phyloP scores from a whole-genome alignment of 164 flowering plant genomes.

The Vitis cinerea region DNA sequence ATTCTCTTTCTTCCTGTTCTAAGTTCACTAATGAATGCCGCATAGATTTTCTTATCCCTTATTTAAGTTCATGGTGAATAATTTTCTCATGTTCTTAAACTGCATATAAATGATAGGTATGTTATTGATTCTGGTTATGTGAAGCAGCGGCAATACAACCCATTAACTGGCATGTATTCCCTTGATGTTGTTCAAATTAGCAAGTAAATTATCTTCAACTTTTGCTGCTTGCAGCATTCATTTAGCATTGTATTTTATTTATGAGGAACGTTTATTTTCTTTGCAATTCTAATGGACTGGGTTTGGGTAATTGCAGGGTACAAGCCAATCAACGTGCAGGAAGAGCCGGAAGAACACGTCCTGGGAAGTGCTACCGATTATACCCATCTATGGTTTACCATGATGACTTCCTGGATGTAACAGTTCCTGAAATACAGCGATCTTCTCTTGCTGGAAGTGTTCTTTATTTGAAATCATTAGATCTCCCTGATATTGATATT shows the following conservation, averaged over 20 bases:
- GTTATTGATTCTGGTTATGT: constrained; percentile 97
- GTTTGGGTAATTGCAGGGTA: constrained; percentile 49
- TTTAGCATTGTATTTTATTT: not conserved
- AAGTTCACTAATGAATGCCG: not conserved
- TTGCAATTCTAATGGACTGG: not conserved
- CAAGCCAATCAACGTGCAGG: constrained; percentile 99
- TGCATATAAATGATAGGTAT: constrained; percentile 47
- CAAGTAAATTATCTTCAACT: constrained; percentile 45
- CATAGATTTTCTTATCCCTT: not conserved
- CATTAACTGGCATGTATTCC: constrained; percentile 94
- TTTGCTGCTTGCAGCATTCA: not conserved
- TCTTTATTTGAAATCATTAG: constrained; percentile 90
- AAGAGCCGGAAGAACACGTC: constrained; percentile 95
- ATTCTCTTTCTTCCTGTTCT: not conserved
- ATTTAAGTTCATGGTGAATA: not conserved
- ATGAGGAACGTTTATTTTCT: not conserved
- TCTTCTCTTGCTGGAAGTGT: constrained; percentile 96
- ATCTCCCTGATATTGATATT: constrained; percentile 86
- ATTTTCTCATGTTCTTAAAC: not conserved
- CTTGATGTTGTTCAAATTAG: constrained; percentile 93
- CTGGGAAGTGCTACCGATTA: constrained; percentile 94
- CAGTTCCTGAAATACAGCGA: constrained; percentile 92
- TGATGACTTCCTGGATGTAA: constrained; percentile 79
- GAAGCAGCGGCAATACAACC: constrained; percentile 94
- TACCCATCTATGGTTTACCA: constrained; percentile 71